Conservation (phyloP, 257 asterid species). For the Gardenia jasminoides region DNA sequence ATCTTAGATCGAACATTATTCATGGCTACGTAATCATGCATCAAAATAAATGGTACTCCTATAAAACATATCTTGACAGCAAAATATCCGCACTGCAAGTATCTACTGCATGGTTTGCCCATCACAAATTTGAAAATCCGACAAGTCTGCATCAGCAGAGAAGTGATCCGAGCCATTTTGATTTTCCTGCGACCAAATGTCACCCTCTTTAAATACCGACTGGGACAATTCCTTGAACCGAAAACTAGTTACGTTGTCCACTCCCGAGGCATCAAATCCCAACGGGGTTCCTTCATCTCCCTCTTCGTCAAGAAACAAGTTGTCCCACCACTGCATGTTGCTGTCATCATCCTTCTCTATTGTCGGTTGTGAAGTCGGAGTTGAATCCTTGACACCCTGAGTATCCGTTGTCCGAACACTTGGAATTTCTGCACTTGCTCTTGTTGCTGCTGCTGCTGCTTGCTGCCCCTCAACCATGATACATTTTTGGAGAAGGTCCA, state of each 20-base stretch:
- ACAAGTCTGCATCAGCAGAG: constrained; percentile 5
- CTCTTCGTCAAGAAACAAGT: constrained; percentile 6
- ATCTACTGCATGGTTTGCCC: not conserved
- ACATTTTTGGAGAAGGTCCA: not conserved
- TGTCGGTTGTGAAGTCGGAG: not conserved
- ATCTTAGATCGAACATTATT: no score
- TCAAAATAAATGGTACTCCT: not conserved
- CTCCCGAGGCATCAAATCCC: not conserved
- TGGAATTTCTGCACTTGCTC: not conserved
- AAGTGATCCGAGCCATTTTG: not conserved
- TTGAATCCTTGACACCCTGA: not conserved
- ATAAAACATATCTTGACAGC: not conserved
- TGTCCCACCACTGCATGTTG: constrained; percentile 23
- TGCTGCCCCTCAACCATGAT: not conserved
- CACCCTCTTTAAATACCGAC: not conserved
- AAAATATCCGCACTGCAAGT: not conserved
- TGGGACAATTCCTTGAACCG: not conserved
- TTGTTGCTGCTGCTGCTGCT: no score
- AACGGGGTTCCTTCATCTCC: not conserved
- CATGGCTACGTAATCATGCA: not conserved
- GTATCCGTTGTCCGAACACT: not conserved
- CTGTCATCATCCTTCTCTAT: not conserved
- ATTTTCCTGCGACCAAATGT: not conserved
- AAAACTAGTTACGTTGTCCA: not conserved
- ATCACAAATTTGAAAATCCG: constrained; percentile 2